Base-by-base conservation (phyloP, 2,329 filamentous ascomycete genomes). In the Ceratocystis lukuohia region DNA sequence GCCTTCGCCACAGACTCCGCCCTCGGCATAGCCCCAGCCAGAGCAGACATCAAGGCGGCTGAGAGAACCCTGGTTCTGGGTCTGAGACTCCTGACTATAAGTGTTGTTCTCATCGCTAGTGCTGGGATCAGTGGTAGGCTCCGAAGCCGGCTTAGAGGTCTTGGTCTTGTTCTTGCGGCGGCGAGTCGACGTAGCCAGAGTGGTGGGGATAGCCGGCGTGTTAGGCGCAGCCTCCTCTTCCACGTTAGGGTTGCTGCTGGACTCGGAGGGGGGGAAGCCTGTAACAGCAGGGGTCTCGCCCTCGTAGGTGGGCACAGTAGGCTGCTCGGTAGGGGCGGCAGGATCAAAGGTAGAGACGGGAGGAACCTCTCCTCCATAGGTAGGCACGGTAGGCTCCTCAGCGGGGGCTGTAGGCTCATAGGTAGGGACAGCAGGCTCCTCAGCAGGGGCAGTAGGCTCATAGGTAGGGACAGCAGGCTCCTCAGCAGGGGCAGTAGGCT, bases 171-270 rank as follows among this genome's bases (percentile, higher is more conserved):
- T n/a, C 22, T 48, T 17, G 15, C 61, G 41, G 22, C 20, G 62
- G 20, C 65, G 33, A 1, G 53, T 65, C 17, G 46, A 48, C 4
- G 62, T 61, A 41, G 48, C 15, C 15, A 62, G 57, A 2, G 63
- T 46, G 33, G 66, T 46, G 61, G 61, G 53, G 33, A 62, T 33
- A 12, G n/a, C 37, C n/a, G 59, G 17, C 17, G 37, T 61, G 59
- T 17, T 8, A 59, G 59, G 53, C 4, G 30, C 22, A 15, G 25
- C 25, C 3, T 17, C 53, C 10, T 57, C 53, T 57, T 57, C 22
- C 3, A 33, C 53, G 3, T 22, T 12, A 5, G 22, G 22, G 25
- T 57, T 57, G 50, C 50, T 57, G 20, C 22, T 57, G 17, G 22
- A 1, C 22, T 10, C n/a, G 15, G n/a, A 6, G 17, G 46, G 46